These are phyloP conservation scores for Grosmannia serpens DNA, from an alignment of 2,329 filamentous ascomycete species.

Conservation along the genomic window DNA sequence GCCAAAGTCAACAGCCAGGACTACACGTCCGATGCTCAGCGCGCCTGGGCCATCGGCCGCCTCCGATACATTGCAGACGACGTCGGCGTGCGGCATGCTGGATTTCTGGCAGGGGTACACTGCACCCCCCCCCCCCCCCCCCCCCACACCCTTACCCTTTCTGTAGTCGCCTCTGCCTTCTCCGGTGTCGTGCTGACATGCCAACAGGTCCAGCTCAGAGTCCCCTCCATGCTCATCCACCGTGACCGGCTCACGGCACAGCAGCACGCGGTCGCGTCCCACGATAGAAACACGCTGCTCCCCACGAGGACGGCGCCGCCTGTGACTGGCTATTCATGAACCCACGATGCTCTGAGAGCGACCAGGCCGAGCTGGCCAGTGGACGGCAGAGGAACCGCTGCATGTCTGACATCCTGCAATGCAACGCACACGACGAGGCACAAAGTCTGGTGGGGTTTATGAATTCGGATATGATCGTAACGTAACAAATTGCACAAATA, in stretches of 20 bases:
- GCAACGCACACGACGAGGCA: neutral
- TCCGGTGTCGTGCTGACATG: neutral
- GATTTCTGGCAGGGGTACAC: conserved; percentile 39
- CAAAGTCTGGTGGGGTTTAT: neutral
- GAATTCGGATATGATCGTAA: neutral
- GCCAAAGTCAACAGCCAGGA: conserved; percentile 43
- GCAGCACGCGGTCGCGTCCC: conserved; percentile 25
- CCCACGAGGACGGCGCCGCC: conserved; percentile 14
- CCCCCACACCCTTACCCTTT: neutral
- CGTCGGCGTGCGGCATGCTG: conserved; percentile 47
- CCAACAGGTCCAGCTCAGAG: conserved; percentile 40
- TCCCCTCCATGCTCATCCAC: conserved; percentile 52
- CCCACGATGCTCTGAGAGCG: too few relatives aligned
- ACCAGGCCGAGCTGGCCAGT: conserved; percentile 22
- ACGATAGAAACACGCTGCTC: conserved; percentile 25
- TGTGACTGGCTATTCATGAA: conserved; percentile 24
- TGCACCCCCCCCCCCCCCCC: too few relatives aligned
- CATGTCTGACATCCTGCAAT: conserved; percentile 12
- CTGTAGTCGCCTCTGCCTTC: neutral
- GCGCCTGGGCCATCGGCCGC: conserved; percentile 42
- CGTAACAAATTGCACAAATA: neutral
- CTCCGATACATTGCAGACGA: conserved; percentile 42
- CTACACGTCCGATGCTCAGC: conserved; percentile 46
- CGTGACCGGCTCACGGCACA: conserved; percentile 37
- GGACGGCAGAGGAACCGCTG: conserved; percentile 27